Evolutionary conservation across 495 filamentous ascomycete species (phyloP), one percentile per base, ranked within the genome.

Genomic region (Aspergillus asperescens): DNA sequence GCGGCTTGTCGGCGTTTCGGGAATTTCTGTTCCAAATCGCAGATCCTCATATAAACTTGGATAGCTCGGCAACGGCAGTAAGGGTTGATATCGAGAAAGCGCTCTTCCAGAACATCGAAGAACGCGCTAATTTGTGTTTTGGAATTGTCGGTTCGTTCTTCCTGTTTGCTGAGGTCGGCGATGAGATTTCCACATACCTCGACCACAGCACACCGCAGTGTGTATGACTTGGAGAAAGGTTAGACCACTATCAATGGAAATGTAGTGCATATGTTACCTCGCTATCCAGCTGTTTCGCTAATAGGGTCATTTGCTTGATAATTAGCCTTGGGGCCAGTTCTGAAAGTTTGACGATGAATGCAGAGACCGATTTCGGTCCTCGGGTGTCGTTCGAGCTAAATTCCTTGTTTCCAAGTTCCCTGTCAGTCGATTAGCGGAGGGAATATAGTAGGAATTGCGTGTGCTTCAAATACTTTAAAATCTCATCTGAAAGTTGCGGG

Each of bases 101-200:
- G 83, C 71, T 97, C 90, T 62, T 99, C 90, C 1, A 99, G 76
- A 0, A 96, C 88, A 58, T 97, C 90, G 58, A 96, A 97, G 72
- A 96, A 99, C 13, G 88, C 89, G 53, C 93, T 92, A 54, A 97
- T 88, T 61, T 97, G 93, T 0, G 82, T 85, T 67, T 96, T 94
- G 73, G 89, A 85, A 62, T 91, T 90, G 55, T 95, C 92, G 57
- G 83, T 86, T 32, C 86, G 78, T 62, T 97, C 92, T 70, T 91
- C 89, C 55, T 92, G 86, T 62, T 88, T 92, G 67, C 84, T 95
- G 10, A 99, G 80, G 64, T 96, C 86, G 12, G 83, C 78, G 48
- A 97, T 86, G 59, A 99, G 80, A 70, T 97, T 97, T n/a, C 93
- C 94, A 66, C 89, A 95, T n/a, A 97, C 89, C 64, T 99, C 93